Conservation (phyloP, 495 filamentous ascomycete genomes). For the Penicillium soppii region DNA sequence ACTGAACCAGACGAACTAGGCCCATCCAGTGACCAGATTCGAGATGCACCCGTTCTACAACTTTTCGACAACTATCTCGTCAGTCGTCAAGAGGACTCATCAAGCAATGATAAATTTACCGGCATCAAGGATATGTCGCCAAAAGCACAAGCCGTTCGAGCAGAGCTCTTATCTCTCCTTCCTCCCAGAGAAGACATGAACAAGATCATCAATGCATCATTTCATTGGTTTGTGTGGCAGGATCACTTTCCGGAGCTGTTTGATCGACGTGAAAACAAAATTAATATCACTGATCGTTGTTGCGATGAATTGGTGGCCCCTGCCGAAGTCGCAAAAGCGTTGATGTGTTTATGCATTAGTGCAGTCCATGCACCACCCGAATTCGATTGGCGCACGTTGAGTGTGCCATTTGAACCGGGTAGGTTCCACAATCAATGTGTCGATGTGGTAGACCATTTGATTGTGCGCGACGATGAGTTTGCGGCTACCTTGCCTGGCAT, state of each 20-base stretch:
- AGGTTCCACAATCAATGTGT: conserved; percentile 33
- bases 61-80: conserved; percentile 43
- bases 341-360: conserved; percentile 35
- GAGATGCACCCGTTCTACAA: conserved; percentile 40
- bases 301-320: conserved; percentile 21
- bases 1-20: conserved; percentile 19
- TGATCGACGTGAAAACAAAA: conserved; percentile 1
- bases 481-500: conserved; percentile 49
- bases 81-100: conserved; percentile 28
- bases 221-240: conserved; percentile 31
- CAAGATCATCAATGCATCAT: conserved; percentile 27
- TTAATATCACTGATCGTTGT: neutral
- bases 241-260: conserved; percentile 26
- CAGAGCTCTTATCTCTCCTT: conserved; percentile 33
- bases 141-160: conserved; percentile 26
- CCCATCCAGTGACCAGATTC: conserved; percentile 29
- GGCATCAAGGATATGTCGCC: conserved; percentile 27
- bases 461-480: conserved; percentile 49
- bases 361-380: conserved; percentile 30
- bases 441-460: conserved; percentile 35
- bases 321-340: conserved; percentile 34
- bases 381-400: conserved; percentile 24
- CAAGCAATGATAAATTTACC: conserved; percentile 22
- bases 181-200: conserved; percentile 27
- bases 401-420: conserved; percentile 22